Conservation (phyloP, 2,329 filamentous ascomycete species). For the Botrytis fragariae region DNA sequence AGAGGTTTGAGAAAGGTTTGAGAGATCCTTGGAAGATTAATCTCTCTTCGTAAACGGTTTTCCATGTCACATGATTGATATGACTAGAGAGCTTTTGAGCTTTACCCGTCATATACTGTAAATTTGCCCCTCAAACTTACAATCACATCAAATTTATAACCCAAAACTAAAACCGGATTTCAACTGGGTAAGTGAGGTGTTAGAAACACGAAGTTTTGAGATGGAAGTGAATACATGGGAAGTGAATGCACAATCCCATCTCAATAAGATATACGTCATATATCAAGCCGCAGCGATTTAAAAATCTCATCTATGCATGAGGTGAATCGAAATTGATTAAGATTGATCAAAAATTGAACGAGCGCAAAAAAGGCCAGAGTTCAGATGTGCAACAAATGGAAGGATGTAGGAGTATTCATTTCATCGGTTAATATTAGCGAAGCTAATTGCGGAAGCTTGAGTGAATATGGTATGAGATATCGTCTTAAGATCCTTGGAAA, state of each 20-base stretch:
- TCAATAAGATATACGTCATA: not conserved
- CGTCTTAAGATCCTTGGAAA: not conserved
- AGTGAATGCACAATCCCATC: not conserved
- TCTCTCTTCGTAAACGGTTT: not conserved
- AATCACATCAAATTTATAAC: too few species aligned
- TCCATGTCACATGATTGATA: not conserved
- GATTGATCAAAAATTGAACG: not conserved
- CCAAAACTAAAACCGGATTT: too few species aligned
- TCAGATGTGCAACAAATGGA: not conserved
- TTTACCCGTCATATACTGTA: not conserved
- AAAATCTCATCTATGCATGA: rapidly evolving
- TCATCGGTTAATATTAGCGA: not conserved
- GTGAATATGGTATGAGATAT: not conserved
- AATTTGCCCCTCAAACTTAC: not conserved
- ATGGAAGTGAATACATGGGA: not conserved
- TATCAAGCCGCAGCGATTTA: rapidly evolving
- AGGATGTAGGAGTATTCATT: not conserved
- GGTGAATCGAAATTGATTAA: not conserved
- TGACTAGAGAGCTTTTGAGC: not conserved
- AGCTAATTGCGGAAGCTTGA: not conserved
- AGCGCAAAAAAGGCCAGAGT: not conserved
- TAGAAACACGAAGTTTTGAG: too few species aligned
- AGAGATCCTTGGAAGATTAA: not conserved
- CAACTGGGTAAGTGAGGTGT: too few species aligned
- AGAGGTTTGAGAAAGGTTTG: not conserved